Conservation (phyloP, 1,284 basidiomycete species). For the Fistulina hepatica region DNA sequence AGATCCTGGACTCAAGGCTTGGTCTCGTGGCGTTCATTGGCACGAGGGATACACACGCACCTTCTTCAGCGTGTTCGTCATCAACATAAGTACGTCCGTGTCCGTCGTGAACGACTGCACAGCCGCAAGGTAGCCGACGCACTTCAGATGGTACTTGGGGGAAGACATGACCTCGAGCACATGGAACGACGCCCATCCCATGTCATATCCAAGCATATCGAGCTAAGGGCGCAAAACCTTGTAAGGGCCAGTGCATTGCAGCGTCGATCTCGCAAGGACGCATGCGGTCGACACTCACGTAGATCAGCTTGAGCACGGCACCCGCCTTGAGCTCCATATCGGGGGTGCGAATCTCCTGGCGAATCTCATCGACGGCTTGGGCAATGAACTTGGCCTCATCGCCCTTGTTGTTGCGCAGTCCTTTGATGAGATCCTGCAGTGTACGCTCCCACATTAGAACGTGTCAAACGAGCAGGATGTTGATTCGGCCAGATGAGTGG, state of each 20-base stretch:
- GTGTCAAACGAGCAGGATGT: too few relatives aligned
- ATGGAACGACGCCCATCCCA: conserved; percentile 87
- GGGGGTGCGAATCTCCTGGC: conserved; percentile 82
- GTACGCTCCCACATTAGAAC: conserved; percentile 98
- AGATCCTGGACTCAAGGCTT: conserved; percentile 54
- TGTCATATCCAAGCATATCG: conserved; percentile 89
- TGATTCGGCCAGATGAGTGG: too few relatives aligned
- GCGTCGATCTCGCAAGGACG: too few relatives aligned
- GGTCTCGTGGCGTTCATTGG: conserved; percentile 10
- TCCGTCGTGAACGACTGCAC: conserved; percentile 87
- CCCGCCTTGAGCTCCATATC: conserved; percentile 97
- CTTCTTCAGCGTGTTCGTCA: conserved; percentile 97
- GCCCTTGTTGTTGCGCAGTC: conserved; percentile 76
- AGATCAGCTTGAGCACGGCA: conserved; percentile 92
- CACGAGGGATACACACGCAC: conserved; percentile 32
- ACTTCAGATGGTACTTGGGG: conserved; percentile 83
- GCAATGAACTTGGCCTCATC: conserved; percentile 77
- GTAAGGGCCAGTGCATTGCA: neutral
- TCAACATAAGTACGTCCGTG: conserved; percentile 95
- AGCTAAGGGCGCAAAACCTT: conserved; percentile 41
- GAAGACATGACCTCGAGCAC: conserved; percentile 98
- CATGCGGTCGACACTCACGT: conserved; percentile 48
- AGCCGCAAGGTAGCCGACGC: conserved; percentile 92
- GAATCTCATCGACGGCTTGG: conserved; percentile 76
- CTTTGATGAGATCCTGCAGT: conserved; percentile 85